A percentile compares a stretch with the other conserved stretches of the same genome.
These are phyloP conservation scores for Paraphaeosphaeria sporulosa DNA, from an alignment of 2,329 filamentous ascomycete genomes.

Conservation along the genomic window DNA sequence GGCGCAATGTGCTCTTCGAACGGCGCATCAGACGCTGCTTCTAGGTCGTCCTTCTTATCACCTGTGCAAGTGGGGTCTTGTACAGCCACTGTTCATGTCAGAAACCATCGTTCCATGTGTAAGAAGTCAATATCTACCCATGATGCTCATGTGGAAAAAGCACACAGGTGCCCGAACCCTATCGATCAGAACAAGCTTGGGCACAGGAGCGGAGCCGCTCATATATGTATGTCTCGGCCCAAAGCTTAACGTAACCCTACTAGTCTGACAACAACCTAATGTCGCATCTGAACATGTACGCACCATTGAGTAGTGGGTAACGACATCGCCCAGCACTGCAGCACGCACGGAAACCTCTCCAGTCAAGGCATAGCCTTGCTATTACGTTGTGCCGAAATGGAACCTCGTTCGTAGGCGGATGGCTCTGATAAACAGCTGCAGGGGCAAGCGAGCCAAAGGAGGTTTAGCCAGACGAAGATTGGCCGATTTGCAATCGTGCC, in stretches of 20 bases:
- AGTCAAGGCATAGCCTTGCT: background rate
- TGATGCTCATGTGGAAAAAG: background rate
- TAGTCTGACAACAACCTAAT: background rate
- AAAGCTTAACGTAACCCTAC: background rate
- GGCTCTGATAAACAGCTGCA: background rate
- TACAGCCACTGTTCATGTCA: background rate
- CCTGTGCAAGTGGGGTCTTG: background rate
- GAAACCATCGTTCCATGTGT: background rate
- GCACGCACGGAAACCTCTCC: background rate
- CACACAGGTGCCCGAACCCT: background rate
- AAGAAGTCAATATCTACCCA: background rate
- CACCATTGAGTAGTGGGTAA: background rate
- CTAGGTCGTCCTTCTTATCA: background rate
- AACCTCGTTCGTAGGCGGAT: background rate
- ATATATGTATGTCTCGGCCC: background rate
- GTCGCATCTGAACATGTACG: background rate
- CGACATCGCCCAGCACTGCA: background rate
- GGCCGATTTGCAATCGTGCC: constrained; percentile 1
- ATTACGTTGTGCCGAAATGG: background rate
- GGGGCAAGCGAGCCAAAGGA: background rate
- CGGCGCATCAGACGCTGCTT: background rate
- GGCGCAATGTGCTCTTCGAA: constrained; percentile 34
- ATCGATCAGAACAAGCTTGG: background rate
- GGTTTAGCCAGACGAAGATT: background rate
- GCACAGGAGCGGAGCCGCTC: background rate